Evolutionary conservation across 371 early-diverging fungal species (phyloP).

Genomic region (Mortierella sp.): DNA sequence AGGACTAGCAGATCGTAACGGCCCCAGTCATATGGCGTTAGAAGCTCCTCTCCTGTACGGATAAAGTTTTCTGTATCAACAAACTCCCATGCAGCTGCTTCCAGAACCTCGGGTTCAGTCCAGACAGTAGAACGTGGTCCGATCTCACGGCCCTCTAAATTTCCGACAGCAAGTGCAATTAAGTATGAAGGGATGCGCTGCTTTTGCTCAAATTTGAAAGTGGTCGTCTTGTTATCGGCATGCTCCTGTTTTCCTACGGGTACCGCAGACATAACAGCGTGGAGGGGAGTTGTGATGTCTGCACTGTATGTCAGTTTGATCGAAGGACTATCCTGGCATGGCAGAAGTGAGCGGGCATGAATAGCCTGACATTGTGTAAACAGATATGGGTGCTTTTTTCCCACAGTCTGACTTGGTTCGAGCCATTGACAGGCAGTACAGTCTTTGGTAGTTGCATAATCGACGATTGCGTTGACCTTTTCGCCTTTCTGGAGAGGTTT

Average conservation of each 20-base stretch:
- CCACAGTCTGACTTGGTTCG: slow-evolving; percentile 93
- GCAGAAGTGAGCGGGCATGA: slow-evolving; percentile 92
- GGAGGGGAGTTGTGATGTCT: slow-evolving; percentile 78
- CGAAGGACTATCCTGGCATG: slow-evolving; percentile 95
- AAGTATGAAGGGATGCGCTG: slow-evolving; percentile 91
- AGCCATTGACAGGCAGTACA: slow-evolving; percentile 94
- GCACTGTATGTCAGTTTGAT: slow-evolving; percentile 93
- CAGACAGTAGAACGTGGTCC: slow-evolving; percentile 96
- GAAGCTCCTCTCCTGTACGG: slow-evolving; percentile 83
- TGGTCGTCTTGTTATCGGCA: slow-evolving; percentile 59
- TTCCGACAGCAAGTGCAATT: slow-evolving; percentile 95
- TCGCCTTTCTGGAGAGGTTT: slow-evolving; percentile 58
- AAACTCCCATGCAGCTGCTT: slow-evolving; percentile 97
- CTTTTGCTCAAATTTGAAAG: slow-evolving; percentile 79
- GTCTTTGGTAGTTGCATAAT: slow-evolving; percentile 85
- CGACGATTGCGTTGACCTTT: slow-evolving; percentile 69
- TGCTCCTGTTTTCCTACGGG: slow-evolving; percentile 61
- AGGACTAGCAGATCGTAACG: slow-evolving; percentile 94
- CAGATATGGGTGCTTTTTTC: slow-evolving; percentile 93
- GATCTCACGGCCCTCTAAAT: slow-evolving; percentile 81
- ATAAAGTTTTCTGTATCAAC: slow-evolving; percentile 92
- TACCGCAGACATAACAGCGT: slow-evolving; percentile 78
- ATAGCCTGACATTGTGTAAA: slow-evolving; percentile 98
- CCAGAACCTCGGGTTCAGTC: slow-evolving; percentile 95
- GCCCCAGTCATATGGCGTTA: slow-evolving; percentile 97